These are phyloP conservation scores for Backusella liffmaniae DNA, from an alignment of 192 early-diverging fungal species.

Conservation along the genomic window DNA sequence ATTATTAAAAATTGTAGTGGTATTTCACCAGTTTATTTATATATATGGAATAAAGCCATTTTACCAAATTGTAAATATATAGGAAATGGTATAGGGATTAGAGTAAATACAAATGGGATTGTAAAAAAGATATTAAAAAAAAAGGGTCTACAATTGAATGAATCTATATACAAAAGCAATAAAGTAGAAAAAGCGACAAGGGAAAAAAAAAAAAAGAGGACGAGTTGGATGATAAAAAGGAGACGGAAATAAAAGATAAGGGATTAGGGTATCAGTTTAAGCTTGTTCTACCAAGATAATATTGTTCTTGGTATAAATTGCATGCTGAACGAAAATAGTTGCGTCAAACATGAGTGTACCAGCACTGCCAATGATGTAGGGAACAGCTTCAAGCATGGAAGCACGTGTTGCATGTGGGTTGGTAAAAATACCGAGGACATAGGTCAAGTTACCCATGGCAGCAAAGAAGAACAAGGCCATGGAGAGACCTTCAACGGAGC, in stretches of 20 bases:
- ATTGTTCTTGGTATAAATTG: constrained; percentile 1
- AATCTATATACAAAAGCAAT: constrained; percentile 1
- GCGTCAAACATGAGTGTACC: constrained; percentile 69
- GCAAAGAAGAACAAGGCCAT: constrained; percentile 75
- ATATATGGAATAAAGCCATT: neutral
- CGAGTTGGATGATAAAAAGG: neutral
- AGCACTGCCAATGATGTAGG: constrained; percentile 63
- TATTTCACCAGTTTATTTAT: neutral
- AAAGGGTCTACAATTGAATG: neutral
- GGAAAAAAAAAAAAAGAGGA: no score
- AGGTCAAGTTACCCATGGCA: constrained; percentile 68
- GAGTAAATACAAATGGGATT: neutral
- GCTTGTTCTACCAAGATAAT: neutral
- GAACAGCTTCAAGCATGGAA: constrained; percentile 37
- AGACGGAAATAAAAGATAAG: neutral
- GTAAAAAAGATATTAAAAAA: neutral
- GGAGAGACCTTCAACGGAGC: constrained; percentile 69
- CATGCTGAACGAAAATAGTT: constrained; percentile 56
- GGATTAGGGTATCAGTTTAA: neutral
- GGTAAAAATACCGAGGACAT: constrained; percentile 53
- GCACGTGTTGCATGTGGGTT: constrained; percentile 37
- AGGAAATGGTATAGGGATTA: neutral
- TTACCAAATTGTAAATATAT: no score
- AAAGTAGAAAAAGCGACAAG: neutral
- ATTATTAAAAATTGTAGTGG: neutral